A percentile compares a stretch with the other conserved stretches of the same genome.
phyloP scores from a whole-genome alignment of 352 stramenopile genomes.

The Aphanomyces invadans region DNA sequence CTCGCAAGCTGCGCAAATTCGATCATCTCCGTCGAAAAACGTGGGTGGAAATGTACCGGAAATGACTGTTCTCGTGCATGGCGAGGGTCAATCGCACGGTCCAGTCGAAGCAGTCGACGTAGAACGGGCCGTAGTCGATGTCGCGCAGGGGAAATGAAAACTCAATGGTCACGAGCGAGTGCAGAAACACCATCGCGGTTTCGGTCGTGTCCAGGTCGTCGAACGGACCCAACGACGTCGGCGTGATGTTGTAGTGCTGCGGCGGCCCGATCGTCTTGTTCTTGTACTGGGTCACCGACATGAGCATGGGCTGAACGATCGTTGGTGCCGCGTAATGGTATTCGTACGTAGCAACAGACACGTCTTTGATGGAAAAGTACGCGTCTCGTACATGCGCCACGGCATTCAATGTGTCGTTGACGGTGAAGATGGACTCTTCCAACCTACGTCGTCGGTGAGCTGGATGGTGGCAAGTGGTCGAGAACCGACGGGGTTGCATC shows the following conservation, averaged over 20 bases:
- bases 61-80: slow-evolving; percentile 33
- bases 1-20: slow-evolving; percentile 28
- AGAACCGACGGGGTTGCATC: neutral
- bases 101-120: slow-evolving; percentile 83
- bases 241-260: slow-evolving; percentile 40
- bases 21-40: too few species aligned
- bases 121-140: slow-evolving; percentile 62
- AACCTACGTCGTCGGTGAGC: slow-evolving; percentile 15
- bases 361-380: slow-evolving; percentile 65
- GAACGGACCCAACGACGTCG: slow-evolving; percentile 50
- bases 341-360: slow-evolving; percentile 77
- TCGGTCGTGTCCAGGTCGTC: slow-evolving; percentile 30
- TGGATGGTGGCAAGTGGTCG: neutral
- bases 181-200: slow-evolving; percentile 43
- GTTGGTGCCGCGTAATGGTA: slow-evolving; percentile 30
- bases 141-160: slow-evolving; percentile 61
- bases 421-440: slow-evolving; percentile 49
- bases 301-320: slow-evolving; percentile 33
- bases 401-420: slow-evolving; percentile 60
- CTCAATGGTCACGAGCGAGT: slow-evolving; percentile 36
- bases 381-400: slow-evolving; percentile 59
- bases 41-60: too few species aligned
- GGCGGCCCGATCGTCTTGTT: slow-evolving; percentile 32
- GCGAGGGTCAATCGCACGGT: slow-evolving; percentile 46
- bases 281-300: slow-evolving; percentile 35